Conservation (phyloP, 345 rosid species). For the Erucastrum elatum region DNA sequence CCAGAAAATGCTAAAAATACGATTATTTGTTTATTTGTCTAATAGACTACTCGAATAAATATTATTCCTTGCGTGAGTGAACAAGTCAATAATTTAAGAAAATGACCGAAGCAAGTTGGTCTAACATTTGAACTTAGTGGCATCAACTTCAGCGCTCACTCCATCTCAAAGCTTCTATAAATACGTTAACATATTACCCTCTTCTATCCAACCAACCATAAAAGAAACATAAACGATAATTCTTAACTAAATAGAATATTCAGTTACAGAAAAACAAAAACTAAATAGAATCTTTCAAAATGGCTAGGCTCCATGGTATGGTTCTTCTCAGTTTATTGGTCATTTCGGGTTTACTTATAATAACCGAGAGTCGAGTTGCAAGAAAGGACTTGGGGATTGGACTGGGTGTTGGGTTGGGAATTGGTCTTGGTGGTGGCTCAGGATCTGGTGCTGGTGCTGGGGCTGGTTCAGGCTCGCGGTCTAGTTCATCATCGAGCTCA, state of each 20-base stretch:
- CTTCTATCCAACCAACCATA: neutral
- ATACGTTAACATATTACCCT: neutral
- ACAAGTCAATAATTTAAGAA: neutral
- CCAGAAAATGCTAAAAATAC: neutral
- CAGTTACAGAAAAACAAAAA: neutral
- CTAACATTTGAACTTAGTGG: neutral
- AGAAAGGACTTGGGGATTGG: conserved; percentile 3
- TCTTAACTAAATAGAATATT: neutral
- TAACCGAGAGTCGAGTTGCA: neutral
- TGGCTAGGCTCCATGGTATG: neutral
- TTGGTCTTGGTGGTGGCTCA: conserved; percentile 37
- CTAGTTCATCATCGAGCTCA: conserved; percentile 43
- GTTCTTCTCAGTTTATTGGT: neutral
- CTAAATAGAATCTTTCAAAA: neutral
- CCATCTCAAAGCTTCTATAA: neutral
- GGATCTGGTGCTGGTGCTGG: conserved; percentile 35
- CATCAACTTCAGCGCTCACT: neutral
- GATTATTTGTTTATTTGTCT: neutral
- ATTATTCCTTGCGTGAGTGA: neutral
- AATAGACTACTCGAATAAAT: neutral
- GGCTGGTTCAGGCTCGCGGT: conserved; percentile 40
- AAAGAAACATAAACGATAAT: neutral
- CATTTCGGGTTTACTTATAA: neutral
- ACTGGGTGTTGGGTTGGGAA: neutral
- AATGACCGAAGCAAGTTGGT: neutral